A percentile compares a stretch with the other conserved stretches of the same genome.
Evolutionary conservation across 768 basidiomycete species (phyloP).

Genomic region (Naematelia aurantialba): DNA sequence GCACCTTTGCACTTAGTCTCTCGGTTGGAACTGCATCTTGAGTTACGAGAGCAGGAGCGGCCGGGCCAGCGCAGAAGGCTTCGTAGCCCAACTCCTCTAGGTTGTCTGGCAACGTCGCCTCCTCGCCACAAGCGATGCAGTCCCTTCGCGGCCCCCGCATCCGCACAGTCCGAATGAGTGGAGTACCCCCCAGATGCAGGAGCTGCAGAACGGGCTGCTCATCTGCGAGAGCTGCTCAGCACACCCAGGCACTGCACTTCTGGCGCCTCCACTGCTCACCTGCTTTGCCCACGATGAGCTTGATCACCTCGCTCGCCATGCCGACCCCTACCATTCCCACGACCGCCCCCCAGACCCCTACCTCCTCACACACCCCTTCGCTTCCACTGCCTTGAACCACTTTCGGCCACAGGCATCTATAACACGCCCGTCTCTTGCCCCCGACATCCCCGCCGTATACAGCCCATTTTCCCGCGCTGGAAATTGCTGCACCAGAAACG

Average conservation of each 20-base stretch:
- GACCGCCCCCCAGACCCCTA: conserved; percentile 81
- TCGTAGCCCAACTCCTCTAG: conserved; percentile 71
- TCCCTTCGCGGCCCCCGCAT: conserved; percentile 66
- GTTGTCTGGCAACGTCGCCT: conserved; percentile 50
- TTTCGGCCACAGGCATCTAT: conserved; percentile 85
- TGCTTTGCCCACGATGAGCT: conserved; percentile 65
- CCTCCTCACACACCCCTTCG: conserved; percentile 76
- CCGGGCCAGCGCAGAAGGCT: conserved; percentile 74
- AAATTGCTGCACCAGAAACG: conserved; percentile 83
- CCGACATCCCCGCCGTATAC: conserved; percentile 28
- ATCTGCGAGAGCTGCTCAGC: conserved; percentile 52
- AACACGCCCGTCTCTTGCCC: conserved; percentile 66
- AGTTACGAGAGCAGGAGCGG: conserved; percentile 44
- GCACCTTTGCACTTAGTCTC: conserved; percentile 46
- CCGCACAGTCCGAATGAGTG: conserved; percentile 78
- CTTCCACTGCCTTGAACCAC: conserved; percentile 61
- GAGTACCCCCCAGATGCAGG: conserved; percentile 65
- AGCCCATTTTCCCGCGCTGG: conserved; percentile 51
- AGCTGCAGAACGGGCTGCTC: conserved; percentile 64
- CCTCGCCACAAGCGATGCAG: conserved; percentile 70
- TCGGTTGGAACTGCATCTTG: conserved; percentile 13
- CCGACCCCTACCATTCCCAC: conserved; percentile 84
- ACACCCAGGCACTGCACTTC: no score
- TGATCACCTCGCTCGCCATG: conserved; percentile 85
- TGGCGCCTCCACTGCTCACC: conserved; percentile 20